Base-by-base conservation (phyloP, 176 grass and related monocot species). In the Eleusine coracana region DNA sequence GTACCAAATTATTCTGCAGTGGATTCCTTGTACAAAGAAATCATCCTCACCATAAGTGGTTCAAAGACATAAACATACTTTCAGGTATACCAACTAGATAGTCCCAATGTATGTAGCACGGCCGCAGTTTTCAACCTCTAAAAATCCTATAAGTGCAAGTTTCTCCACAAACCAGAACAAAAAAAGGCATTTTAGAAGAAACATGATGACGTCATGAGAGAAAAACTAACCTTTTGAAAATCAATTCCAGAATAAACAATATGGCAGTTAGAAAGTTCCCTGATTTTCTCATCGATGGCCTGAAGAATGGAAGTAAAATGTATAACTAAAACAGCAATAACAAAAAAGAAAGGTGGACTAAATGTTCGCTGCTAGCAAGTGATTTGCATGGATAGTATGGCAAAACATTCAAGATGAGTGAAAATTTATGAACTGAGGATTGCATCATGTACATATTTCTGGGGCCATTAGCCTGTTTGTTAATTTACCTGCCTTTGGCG, bases 201-300 rank as follows among this genome's bases (percentile, higher is more conserved):
- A 78, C 41, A 66, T 34, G 10, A 14, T 68, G 14, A 41, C 36
- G n/a, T 2, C 37, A 25, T 17, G 4, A 67, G 18, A 61, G 48
- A 59, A 40, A 84, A 84, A 28, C 71, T 78, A 66, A 99, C 96
- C 93, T 99, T 99, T 83, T 99, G 96, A 73, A 99, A 99, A 80
- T 99, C 93, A 55, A 99, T 96, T 86, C 96, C 96, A 45, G 78
- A 28, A 89, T 99, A 99, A 84, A 99, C 93, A 75, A 99, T 99
- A 81, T 99, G 96, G 70, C 96, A 96, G 68, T 99, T 96, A 28
- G 96, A 99, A 81, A 99, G 93, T 14, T 99, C 96, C 88, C 91
- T 96, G 67, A 99, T 99, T 71, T 96, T 99, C 85, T 99, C 96
- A 73, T 99, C 96, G 87, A 99, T 96, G 84, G 96, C 89, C 96